phyloP scores from a whole-genome alignment of 768 basidiomycete genomes.

The Suillus subluteus region DNA sequence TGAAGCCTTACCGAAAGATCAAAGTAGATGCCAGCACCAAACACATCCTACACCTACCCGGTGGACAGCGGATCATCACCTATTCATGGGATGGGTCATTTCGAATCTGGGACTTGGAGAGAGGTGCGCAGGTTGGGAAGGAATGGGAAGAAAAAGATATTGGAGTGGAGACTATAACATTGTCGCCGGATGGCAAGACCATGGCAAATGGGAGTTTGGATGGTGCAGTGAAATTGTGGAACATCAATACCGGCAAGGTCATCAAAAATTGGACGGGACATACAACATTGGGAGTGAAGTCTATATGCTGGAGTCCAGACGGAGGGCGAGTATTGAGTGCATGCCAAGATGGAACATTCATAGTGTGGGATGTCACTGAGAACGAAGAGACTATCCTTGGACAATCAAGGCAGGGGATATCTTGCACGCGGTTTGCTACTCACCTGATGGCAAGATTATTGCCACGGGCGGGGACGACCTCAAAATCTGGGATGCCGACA shows the following conservation, averaged over 20 bases:
- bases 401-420: background rate
- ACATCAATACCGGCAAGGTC: background rate
- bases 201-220: background rate
- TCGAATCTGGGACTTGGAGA: background rate
- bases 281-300: background rate
- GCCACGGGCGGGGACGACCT: background rate
- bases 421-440: background rate
- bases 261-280: background rate
- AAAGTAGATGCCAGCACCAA: background rate
- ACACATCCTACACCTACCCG: background rate
- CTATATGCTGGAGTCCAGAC: background rate
- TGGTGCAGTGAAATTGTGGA: background rate
- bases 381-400: background rate
- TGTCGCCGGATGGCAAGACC: background rate
- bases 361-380: background rate
- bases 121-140: background rate
- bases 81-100: background rate
- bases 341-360: background rate
- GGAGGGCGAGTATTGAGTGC: background rate
- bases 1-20: background rate
- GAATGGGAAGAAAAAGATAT: background rate
- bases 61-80: background rate
- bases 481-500: background rate
- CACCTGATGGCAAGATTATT: background rate
- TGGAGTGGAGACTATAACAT: background rate